Conservation (phyloP, 2,329 filamentous ascomycete genomes). For the Diaporthe caulivora region DNA sequence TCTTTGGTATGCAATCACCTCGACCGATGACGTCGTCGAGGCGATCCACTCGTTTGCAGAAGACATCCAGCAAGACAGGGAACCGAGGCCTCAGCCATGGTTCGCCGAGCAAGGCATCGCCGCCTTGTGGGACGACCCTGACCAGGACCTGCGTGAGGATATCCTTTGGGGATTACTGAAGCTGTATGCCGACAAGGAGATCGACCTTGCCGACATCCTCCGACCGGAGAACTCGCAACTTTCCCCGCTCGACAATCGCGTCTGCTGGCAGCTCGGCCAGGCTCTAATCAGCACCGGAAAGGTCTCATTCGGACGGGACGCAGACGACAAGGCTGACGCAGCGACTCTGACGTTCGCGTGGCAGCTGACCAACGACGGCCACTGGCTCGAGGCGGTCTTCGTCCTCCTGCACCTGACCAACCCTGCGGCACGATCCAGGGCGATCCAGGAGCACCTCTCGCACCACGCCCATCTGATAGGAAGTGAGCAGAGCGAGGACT, state of each 20-base stretch:
- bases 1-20: slow-evolving; percentile 85
- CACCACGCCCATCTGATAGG: slow-evolving; percentile 78
- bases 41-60: slow-evolving; percentile 81
- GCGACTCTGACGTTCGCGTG: slow-evolving; percentile 75
- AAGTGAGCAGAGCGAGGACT: slow-evolving; percentile 66
- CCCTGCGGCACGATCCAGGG: slow-evolving; percentile 70
- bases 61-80: slow-evolving; percentile 78
- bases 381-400: slow-evolving; percentile 80
- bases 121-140: slow-evolving; percentile 71
- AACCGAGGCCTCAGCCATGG: slow-evolving; percentile 80
- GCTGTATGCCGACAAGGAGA: slow-evolving; percentile 75
- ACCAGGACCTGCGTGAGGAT: slow-evolving; percentile 75
- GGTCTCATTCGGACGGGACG: slow-evolving; percentile 65
- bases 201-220: slow-evolving; percentile 76
- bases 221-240: slow-evolving; percentile 82
- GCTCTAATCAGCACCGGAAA: slow-evolving; percentile 67
- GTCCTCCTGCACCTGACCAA: slow-evolving; percentile 82
- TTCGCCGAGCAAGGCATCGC: slow-evolving; percentile 72
- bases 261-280: slow-evolving; percentile 88
- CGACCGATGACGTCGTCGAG: slow-evolving; percentile 75
- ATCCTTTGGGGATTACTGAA: slow-evolving; percentile 89
- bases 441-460: slow-evolving; percentile 79
- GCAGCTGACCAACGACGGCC: slow-evolving; percentile 72
- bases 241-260: slow-evolving; percentile 78
- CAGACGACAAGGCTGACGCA: slow-evolving; percentile 73